Evolutionary conservation across 2,329 filamentous ascomycete species (phyloP).

Genomic region (Endothia cerciana): DNA sequence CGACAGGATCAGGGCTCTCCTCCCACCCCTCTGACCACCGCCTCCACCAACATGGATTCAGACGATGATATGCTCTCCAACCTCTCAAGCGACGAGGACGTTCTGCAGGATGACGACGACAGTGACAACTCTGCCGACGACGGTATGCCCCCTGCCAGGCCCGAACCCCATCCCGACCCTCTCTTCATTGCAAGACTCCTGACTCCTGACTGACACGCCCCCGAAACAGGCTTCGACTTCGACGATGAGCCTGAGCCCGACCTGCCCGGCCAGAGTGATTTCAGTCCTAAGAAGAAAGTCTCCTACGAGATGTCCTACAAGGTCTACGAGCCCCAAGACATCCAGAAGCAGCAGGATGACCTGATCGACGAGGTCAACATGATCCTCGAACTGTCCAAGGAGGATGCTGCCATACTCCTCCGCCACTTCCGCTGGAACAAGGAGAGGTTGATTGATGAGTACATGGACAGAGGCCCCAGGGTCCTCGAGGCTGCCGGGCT

Average conservation of each 20-base stretch:
- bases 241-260: slow-evolving; percentile 62
- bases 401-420: slow-evolving; percentile 87
- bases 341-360: slow-evolving; percentile 81
- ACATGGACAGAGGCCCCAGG: slow-evolving; percentile 86
- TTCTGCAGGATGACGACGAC: slow-evolving; percentile 76
- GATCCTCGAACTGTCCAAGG: slow-evolving; percentile 86
- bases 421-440: slow-evolving; percentile 95
- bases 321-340: slow-evolving; percentile 78
- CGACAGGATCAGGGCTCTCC: slow-evolving; percentile 49
- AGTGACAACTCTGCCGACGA: slow-evolving; percentile 65
- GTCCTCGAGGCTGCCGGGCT: slow-evolving; percentile 85
- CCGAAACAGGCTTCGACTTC: slow-evolving; percentile 58
- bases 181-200: slow-evolving; percentile 27
- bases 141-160: slow-evolving; percentile 42
- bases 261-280: slow-evolving; percentile 60
- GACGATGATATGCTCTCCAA: slow-evolving; percentile 93
- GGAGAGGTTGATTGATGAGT: slow-evolving; percentile 89
- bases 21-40: slow-evolving; percentile 60
- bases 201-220: slow-evolving; percentile 13
- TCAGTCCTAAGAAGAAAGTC: slow-evolving; percentile 71
- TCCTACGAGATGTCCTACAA: slow-evolving; percentile 85
- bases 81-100: slow-evolving; percentile 76
- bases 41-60: slow-evolving; percentile 78
- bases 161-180: neutral
- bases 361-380: slow-evolving; percentile 89